Evolutionary conservation across 2,329 filamentous ascomycete species (phyloP).

Genomic region (Colletotrichum graminicola): DNA sequence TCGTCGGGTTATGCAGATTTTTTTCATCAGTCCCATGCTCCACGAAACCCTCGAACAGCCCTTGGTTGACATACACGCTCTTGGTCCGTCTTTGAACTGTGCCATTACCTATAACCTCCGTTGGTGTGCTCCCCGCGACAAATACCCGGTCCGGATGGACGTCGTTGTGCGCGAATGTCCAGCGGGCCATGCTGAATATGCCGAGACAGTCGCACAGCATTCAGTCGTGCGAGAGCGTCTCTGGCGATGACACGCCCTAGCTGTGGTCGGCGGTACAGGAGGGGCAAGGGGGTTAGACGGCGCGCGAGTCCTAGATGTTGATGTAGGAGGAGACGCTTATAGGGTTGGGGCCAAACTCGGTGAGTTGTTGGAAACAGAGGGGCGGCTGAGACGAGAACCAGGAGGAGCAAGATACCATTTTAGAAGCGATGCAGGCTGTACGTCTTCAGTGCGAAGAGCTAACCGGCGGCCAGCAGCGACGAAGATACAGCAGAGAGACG

Average conservation of each 20-base stretch:
- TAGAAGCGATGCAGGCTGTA: background rate
- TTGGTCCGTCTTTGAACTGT: slow-evolving; percentile 41
- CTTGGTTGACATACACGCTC: slow-evolving; percentile 40
- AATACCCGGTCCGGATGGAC: slow-evolving; percentile 63
- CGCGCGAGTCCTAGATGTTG: slow-evolving; percentile 58
- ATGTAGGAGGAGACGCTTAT: slow-evolving; percentile 66
- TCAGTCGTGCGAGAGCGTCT: slow-evolving; percentile 61
- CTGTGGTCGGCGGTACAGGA: slow-evolving; percentile 63
- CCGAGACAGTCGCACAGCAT: slow-evolving; percentile 63
- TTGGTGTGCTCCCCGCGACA: slow-evolving; percentile 48
- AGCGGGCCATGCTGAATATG: slow-evolving; percentile 67
- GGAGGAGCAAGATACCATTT: background rate
- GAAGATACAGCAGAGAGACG: background rate
- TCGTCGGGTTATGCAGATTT: slow-evolving; percentile 42
- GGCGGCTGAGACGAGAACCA: slow-evolving; percentile 19
- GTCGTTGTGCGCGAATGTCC: slow-evolving; percentile 60
- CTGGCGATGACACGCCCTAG: slow-evolving; percentile 69
- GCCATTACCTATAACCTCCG: slow-evolving; percentile 14
- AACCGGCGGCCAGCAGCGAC: background rate
- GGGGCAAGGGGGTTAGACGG: slow-evolving; percentile 61
- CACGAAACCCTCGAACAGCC: slow-evolving; percentile 42
- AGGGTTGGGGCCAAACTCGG: slow-evolving; percentile 59
- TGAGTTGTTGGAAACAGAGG: slow-evolving; percentile 30
- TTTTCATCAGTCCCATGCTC: slow-evolving; percentile 41
- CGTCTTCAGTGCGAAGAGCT: background rate